Base-by-base conservation (phyloP, 768 basidiomycete genomes). In the Russula dissimulans region DNA sequence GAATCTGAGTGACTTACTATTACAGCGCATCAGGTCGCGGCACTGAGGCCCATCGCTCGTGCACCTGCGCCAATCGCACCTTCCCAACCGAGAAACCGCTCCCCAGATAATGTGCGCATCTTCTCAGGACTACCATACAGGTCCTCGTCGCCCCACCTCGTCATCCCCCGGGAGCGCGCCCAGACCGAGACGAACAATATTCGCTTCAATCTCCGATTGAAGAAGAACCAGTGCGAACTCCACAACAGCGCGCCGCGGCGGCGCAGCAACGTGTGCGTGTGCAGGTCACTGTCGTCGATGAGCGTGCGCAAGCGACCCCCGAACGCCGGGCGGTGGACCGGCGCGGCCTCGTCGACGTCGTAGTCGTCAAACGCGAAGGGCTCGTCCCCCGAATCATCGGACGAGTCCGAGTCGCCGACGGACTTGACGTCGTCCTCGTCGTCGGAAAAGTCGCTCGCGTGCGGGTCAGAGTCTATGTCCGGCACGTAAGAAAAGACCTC, bases 151-250 rank as follows among this genome's bases (percentile, higher is more conserved):
- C 69, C 72, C 68, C 80, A 81, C 43, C 80, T 74, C 17, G 76
- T 74, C 18, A 82, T 75, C 51, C 81, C 80, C 67, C 79, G 81
- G 36, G 86, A 86, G 46, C 87, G 82, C 7, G 94, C 91, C 91
- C 93, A 97, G 22, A 92, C 85, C 1, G 91, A 88, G 60, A 97
- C 81, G 75, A 95, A 97, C 57, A 98, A 74, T 67, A 97, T 83
- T 22, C 95, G 85, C 76, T 95, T 97, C 74, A 85, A 76, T 76
- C 92, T 95, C 68, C 87, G 82, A 78, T 94, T 95, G 68, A 92
- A 77, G 77, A 98, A 95, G 78, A 98, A 97, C 87, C 92, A 95
- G 71, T 95, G 91, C 11, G 91, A 91, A 38, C 91, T 94, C 95
- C 95, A 98, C 7, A 97, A 78, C 59, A 97, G 75, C 4, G 91